phyloP scores from a whole-genome alignment of 306 rosid species.

The Cyamopsis tetragonoloba region DNA sequence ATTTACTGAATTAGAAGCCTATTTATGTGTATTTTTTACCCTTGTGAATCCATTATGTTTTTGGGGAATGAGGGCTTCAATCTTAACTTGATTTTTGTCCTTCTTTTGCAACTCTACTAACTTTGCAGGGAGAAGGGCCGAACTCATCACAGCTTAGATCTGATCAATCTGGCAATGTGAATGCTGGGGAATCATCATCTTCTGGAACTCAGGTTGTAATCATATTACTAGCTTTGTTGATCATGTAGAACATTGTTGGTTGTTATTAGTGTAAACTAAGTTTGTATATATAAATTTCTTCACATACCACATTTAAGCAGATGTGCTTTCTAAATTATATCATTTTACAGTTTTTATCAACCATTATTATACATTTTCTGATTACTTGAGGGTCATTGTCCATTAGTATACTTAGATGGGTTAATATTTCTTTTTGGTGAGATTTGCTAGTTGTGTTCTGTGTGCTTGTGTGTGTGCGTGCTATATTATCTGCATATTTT shows the following conservation, averaged over 20 bases:
- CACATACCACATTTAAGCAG: background rate
- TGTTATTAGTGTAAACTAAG: conserved; percentile 6
- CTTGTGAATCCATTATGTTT: background rate
- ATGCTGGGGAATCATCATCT: conserved; percentile 40
- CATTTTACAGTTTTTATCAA: background rate
- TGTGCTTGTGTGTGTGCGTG: too few relatives aligned
- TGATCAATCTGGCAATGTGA: conserved; percentile 36
- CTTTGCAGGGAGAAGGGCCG: conserved; percentile 42
- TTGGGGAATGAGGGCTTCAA: background rate
- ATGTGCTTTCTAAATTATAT: background rate
- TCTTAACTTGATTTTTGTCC: conserved; percentile 7
- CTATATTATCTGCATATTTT: background rate
- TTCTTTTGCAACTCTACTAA: background rate
- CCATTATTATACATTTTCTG: background rate
- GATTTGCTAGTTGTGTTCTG: background rate
- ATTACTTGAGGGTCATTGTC: background rate
- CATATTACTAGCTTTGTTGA: conserved; percentile 1
- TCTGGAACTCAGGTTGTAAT: conserved; percentile 45
- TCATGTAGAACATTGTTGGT: background rate
- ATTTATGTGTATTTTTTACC: background rate
- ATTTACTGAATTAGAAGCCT: background rate
- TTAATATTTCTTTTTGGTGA: too few relatives aligned
- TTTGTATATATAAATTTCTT: conserved; percentile 6
- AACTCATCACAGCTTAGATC: conserved; percentile 21
- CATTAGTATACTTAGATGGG: conserved; percentile 14